Evolutionary conservation across 2,329 filamentous ascomycete species (phyloP), one percentile per base, ranked within the genome.

Genomic region (Stagonosporopsis chrysanthemi): DNA sequence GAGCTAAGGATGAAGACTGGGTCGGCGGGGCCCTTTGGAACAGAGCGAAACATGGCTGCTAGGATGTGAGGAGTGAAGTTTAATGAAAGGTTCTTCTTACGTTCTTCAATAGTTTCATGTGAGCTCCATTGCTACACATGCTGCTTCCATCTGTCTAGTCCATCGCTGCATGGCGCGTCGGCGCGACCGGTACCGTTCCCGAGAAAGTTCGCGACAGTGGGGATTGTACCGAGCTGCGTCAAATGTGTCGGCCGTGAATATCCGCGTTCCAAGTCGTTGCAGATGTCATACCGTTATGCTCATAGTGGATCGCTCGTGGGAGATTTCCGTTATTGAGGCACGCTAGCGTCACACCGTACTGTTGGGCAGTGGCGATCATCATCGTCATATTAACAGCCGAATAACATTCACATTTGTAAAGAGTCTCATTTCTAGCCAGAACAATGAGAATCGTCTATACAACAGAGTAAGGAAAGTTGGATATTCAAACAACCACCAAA

Each of bases 1-100:
- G 63, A 64, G 50, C 75, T 76, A n/a, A 78, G 64, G 12, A 60
- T 56, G 49, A 65, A 76, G 63, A 77, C 76, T 11, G 68, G 66
- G 46, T 78, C 75, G 12, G 58, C 56, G 12, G 69, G 66, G 39
- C 71, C 73, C 24, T 61, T 50, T 1, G 60, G 58, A 7, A 75
- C 58, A 23, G 66, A 62, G 43, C 68, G 65, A 43, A 72, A 69
- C 60, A 68, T 68, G 14, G 39, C 47, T 36, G 26, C 17, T 42
- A 29, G 4, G 12, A 14, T 47, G n/a, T 52, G 14, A 39, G 24
- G 36, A 26, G 24, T 22, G 17, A 31, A 14, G 17, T 52, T 39
- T 24, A 19, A 45, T 23, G 1, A 22, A 39, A 31, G 7, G 23
- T 3, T 41, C 22, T 22, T 8, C 15, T 41, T 41, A 15, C 26